Percentiles rank a stretch among this genome's conserved stretches.
Conservation (phyloP, 1,284 basidiomycete genomes). For the Microstroma glucosiphilum region DNA sequence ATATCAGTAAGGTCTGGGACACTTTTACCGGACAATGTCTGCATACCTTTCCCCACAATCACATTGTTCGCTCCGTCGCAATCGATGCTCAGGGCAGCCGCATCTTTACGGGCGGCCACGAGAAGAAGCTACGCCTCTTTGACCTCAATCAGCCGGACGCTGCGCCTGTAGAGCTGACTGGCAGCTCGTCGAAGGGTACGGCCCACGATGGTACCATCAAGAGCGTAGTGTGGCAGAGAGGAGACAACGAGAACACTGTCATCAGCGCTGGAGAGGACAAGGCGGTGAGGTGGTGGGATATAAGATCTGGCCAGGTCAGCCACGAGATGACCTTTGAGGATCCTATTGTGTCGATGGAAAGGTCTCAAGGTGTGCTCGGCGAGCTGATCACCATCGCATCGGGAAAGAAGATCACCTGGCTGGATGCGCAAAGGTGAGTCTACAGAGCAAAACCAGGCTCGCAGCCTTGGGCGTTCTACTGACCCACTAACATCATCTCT, state of each 20-base stretch:
- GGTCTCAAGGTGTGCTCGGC: slow-evolving; percentile 65
- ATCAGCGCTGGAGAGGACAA: slow-evolving; percentile 90
- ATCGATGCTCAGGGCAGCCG: slow-evolving; percentile 64
- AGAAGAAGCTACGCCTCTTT: slow-evolving; percentile 94
- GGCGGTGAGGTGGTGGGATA: slow-evolving; percentile 86
- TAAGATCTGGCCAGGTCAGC: slow-evolving; percentile 67
- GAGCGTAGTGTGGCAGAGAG: slow-evolving; percentile 77
- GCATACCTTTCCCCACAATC: slow-evolving; percentile 92
- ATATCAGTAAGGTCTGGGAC: slow-evolving; percentile 90
- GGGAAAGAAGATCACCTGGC: slow-evolving; percentile 82
- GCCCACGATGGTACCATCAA: slow-evolving; percentile 81
- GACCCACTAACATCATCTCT: slow-evolving; percentile 8
- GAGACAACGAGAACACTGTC: slow-evolving; percentile 64
- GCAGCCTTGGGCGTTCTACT: no score
- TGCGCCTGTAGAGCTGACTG: slow-evolving; percentile 69
- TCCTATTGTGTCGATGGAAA: slow-evolving; percentile 86
- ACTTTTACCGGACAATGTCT: slow-evolving; percentile 77
- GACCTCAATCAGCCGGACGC: slow-evolving; percentile 69
- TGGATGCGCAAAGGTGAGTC: slow-evolving; percentile 55
- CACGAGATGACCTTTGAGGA: slow-evolving; percentile 68
- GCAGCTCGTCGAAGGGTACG: slow-evolving; percentile 51
- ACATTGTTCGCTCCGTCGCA: slow-evolving; percentile 93
- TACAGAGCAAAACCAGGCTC: neutral
- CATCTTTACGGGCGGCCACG: slow-evolving; percentile 87
- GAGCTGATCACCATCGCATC: slow-evolving; percentile 81